Percentiles rank a stretch among this genome's conserved stretches.
Evolutionary conservation across 345 rosid species (phyloP).

Genomic region (Syzygium jambos): DNA sequence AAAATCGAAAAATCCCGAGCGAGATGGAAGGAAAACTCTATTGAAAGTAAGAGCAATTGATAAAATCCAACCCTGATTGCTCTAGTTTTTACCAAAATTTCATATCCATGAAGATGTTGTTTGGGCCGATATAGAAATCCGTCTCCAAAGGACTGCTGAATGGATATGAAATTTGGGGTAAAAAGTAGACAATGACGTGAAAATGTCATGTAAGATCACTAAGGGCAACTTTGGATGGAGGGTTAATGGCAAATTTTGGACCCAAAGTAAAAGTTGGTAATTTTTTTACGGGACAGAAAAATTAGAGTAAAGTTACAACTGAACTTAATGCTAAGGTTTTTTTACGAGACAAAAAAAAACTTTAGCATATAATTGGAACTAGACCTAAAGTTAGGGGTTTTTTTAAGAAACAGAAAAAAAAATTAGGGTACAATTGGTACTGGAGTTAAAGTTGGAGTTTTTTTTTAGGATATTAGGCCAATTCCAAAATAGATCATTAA

Average conservation of each 20-base stretch:
- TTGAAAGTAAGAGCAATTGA: background rate
- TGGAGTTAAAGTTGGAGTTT: background rate
- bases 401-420: too few relatives aligned
- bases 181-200: background rate
- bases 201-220: background rate
- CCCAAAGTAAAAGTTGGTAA: too few relatives aligned
- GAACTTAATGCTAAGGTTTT: background rate
- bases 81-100: background rate
- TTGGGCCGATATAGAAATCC: background rate
- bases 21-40: too few relatives aligned
- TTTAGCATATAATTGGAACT: too few relatives aligned
- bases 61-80: background rate
- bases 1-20: accelerated
- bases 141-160: background rate
- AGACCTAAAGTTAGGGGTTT: too few relatives aligned
- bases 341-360: too few relatives aligned
- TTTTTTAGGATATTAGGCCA: background rate
- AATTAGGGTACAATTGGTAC: too few relatives aligned
- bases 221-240: accelerated
- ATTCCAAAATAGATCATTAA: background rate
- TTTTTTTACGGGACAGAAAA: too few relatives aligned
- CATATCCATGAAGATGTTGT: background rate
- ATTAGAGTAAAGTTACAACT: background rate
- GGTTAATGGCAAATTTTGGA: background rate
- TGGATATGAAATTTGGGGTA: background rate